Percentiles rank a stretch among this genome's conserved stretches.
Conservation (phyloP, 2,329 filamentous ascomycete genomes). For the Aspergillus aculeatinus region DNA sequence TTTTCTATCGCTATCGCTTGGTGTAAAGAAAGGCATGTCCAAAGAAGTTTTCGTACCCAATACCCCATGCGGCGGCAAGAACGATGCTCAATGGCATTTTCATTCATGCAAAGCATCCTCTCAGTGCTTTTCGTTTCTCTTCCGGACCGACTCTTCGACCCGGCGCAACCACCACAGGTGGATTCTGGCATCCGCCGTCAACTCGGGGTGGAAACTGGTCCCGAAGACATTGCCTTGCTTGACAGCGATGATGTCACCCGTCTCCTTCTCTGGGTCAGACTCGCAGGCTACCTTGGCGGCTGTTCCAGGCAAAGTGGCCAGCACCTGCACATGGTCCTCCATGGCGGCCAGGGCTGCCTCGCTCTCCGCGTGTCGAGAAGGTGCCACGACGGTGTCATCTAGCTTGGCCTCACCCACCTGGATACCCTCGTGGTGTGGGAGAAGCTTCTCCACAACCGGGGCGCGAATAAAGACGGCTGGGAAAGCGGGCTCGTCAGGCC, state of each 20-base stretch:
- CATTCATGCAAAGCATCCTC: conserved; percentile 14
- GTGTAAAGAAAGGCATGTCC: conserved; percentile 21
- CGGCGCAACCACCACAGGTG: conserved; percentile 90
- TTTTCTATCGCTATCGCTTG: conserved; percentile 25
- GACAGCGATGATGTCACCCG: conserved; percentile 80
- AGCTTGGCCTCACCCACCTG: conserved; percentile 50
- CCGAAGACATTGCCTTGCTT: conserved; percentile 88
- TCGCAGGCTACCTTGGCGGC: conserved; percentile 51
- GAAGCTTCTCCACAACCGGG: conserved; percentile 82
- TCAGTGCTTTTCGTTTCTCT: conserved; percentile 24
- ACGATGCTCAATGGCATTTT: conserved; percentile 10
- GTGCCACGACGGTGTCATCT: conserved; percentile 58
- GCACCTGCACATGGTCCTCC: conserved; percentile 55
- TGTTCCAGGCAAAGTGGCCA: conserved; percentile 57
- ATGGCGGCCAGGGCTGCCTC: conserved; percentile 46
- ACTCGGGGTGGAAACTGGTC: conserved; percentile 92
- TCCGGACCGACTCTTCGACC: conserved; percentile 52
- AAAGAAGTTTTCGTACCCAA: conserved; percentile 26
- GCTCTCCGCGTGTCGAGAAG: conserved; percentile 51
- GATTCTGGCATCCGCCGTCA: conserved; percentile 83
- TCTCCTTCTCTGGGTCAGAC: conserved; percentile 41
- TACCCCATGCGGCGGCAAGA: conserved; percentile 27
- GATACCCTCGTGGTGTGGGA: conserved; percentile 55
- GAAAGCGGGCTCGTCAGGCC: conserved; percentile 54
- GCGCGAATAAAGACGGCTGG: conserved; percentile 90